Conservation (phyloP, 352 stramenopile genomes). For the Pilasporangium apinafurcum region DNA sequence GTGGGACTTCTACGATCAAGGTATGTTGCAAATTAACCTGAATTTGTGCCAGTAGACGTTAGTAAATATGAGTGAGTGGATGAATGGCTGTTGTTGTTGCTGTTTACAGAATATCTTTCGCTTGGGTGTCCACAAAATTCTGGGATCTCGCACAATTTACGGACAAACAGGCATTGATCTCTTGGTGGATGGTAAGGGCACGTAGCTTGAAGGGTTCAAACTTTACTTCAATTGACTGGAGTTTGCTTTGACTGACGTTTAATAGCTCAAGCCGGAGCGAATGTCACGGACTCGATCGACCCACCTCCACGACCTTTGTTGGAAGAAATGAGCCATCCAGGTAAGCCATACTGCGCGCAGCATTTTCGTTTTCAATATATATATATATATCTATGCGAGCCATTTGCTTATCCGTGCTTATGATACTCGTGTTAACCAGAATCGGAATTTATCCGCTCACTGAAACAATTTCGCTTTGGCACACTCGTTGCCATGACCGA, state of each 20-base stretch:
- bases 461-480: conserved; percentile 47
- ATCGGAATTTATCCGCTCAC: conserved; percentile 40
- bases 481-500: conserved; percentile 75
- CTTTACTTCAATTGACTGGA: not conserved
- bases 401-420: too few species aligned
- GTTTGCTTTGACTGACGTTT: not conserved
- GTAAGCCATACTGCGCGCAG: conserved; percentile 10
- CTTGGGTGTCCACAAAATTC: conserved; percentile 62
- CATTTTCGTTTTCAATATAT: too few species aligned
- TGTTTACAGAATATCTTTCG: conserved; percentile 54
- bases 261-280: not conserved
- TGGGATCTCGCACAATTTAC: conserved; percentile 57
- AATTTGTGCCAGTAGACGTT: not conserved
- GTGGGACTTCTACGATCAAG: conserved; percentile 56
- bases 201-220: not conserved
- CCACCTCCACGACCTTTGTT: conserved; percentile 21
- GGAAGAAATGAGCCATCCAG: conserved; percentile 55
- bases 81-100: not conserved
- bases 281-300: conserved; percentile 6
- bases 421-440: conserved; percentile 13
- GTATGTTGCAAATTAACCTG: conserved; percentile 10
- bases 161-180: conserved; percentile 73
- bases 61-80: too few species aligned
- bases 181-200: conserved; percentile 30
- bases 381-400: not conserved